Base-by-base conservation (phyloP, 305 asterid species). In the Solanum chacoense region DNA sequence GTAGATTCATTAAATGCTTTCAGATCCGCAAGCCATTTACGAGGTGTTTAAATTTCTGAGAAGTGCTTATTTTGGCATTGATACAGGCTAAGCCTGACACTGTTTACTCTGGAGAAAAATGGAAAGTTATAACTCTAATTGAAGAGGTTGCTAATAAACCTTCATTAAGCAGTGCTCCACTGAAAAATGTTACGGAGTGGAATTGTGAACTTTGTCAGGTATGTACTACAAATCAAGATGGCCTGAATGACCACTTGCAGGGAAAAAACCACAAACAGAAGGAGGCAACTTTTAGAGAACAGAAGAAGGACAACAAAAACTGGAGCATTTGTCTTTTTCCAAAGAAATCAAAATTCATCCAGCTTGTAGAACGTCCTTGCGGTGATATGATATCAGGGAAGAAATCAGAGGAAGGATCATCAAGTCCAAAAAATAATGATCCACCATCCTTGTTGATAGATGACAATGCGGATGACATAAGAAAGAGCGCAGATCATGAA, bases 31-130 rank as follows among this genome's bases (percentile, higher is more conserved):
- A 65, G 11, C 73, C 31, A 42, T 35, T 20, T 5, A 31, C 8
- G 38, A 29, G 45, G 28, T n/a, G 29, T 65, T 84, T 63, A 24
- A 55, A 13, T 29, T 12, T 45, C 0, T 8, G 4, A 65, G 2
- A 20, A 65, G 8, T 24, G 28, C 83, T 77, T 87, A 50, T 37
- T 80, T 77, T 28, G 42, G 73, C 45, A 55, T 40, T 88, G 24
- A 77, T 84, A 89, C 83, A 93, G 93, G 91, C 89, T 88, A 92
- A 87, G 87, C 91, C 92, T 10, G 85, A 85, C 26, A 91, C 69
- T 37, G 45, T 59, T 65, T 69, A 65, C 86, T 86, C 91, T 87
- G 92, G 94, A 84, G 85, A 80, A 11, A 94, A 94, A 92, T 91
- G 93, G 85, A 93, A 93, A 88, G 88, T 71, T 29, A 78, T 31